phyloP scores from a whole-genome alignment of 2,329 filamentous ascomycete species.

The Nemania sp. region DNA sequence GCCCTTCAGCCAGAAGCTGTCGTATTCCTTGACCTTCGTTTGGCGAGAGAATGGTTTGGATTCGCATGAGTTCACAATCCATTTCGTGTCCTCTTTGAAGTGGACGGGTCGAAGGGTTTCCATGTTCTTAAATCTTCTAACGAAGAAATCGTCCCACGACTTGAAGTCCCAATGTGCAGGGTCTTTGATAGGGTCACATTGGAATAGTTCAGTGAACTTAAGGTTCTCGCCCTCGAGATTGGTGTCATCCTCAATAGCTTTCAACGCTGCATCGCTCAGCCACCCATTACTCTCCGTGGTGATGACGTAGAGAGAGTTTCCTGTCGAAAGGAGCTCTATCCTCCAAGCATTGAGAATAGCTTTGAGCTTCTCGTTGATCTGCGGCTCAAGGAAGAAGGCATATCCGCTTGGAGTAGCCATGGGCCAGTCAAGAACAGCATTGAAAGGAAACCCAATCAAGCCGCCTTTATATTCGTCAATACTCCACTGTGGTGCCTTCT shows the following conservation, averaged over 20 bases:
- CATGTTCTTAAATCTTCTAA: constrained; percentile 8
- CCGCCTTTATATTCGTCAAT: constrained; percentile 6
- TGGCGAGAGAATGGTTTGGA: constrained; percentile 17
- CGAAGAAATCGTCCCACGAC: constrained; percentile 21
- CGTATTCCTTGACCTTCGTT: constrained; percentile 8
- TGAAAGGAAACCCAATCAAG: constrained; percentile 20
- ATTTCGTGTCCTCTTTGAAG: background rate
- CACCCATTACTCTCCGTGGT: constrained; percentile 9
- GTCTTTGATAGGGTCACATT: constrained; percentile 7
- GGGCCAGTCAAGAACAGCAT: constrained; percentile 19
- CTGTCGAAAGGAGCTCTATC: background rate
- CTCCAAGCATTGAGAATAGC: constrained; percentile 17
- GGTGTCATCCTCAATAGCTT: constrained; percentile 11
- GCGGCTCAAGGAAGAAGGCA: constrained; percentile 17
- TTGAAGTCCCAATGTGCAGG: constrained; percentile 10
- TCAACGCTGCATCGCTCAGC: constrained; percentile 6
- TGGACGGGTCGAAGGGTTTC: constrained; percentile 10
- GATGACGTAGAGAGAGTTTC: constrained; percentile 9
- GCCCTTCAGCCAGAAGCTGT: constrained; percentile 24
- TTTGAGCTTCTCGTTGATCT: constrained; percentile 16
- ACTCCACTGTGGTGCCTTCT: constrained; percentile 15
- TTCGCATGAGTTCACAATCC: constrained; percentile 20
- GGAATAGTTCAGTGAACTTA: constrained; percentile 12
- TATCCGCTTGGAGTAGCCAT: constrained; percentile 19
- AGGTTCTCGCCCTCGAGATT: constrained; percentile 14